Base-by-base conservation (phyloP, 768 basidiomycete species). In the Suillus variegatus region DNA sequence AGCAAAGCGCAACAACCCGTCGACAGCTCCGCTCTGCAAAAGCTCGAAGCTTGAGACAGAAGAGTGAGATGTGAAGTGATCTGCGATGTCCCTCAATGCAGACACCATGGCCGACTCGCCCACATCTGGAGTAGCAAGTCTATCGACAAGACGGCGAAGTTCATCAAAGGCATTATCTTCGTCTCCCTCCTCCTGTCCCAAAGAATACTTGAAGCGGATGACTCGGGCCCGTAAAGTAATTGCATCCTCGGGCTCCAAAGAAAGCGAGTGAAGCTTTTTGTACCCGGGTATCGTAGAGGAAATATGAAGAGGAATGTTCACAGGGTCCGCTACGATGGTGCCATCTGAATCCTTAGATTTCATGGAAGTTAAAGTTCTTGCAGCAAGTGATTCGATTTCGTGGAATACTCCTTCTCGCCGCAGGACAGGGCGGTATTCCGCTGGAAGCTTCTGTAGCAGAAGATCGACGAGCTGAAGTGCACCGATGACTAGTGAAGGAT, bases 11-110 rank as follows among this genome's bases (percentile, higher is more conserved):
- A 99, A 82, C 62, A 99, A 75, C 14, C 89, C 90, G 69, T 96
- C 95, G 2, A 98, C 91, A 6, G 97, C 85, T 3, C 97, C 97
- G 72, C 94, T 97, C 74, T 98, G 92, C 64, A 98, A 79, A 56
- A 99, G 78, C 79, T 99, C 97, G 69, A 99, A 99, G 76, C 95
- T 97, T 2, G 95, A 98, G 6, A 99, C 87, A 10, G 94, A 91
- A 6, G 85, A 86, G 35, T 90, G 85, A 14, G 88, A 88, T 2
- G 89, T 79, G 73, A 99, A 96, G 49, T 95, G 82, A 41, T 85
- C 85, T 2, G 93, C 93, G n/a, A 99, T 80, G 68, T 91, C 88
- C 66, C 83, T 83, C 40, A 97, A 78, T 3, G 86, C 85, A 47
- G 84, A 85, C 10, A 79, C 76, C 32, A 92, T 76, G 28, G 87